phyloP scores from a whole-genome alignment of 2,329 filamentous ascomycete species.

The Pochonia chlamydosporia region DNA sequence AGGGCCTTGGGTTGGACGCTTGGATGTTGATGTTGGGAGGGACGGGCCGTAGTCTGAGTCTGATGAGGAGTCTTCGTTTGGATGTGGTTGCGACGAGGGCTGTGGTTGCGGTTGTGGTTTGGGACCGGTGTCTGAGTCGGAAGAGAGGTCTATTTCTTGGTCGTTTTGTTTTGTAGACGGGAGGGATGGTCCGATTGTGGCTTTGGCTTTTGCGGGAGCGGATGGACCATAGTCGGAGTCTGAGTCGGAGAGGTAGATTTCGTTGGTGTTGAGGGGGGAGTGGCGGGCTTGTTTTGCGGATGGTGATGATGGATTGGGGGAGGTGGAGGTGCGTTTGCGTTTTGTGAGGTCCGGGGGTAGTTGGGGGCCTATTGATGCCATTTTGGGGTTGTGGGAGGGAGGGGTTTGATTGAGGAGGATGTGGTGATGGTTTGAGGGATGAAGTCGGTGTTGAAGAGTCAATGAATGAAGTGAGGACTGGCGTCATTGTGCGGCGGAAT shows the following conservation, averaged over 20 bases:
- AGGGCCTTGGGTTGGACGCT: constrained; percentile 40
- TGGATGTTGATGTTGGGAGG: constrained; percentile 41
- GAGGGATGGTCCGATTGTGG: constrained; percentile 22
- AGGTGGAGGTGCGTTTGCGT: constrained; percentile 49
- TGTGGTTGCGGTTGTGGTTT: constrained; percentile 28
- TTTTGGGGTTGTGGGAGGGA: constrained; percentile 21
- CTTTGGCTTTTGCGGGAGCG: too few species aligned
- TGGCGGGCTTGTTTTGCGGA: constrained; percentile 7
- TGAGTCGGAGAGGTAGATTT: constrained; percentile 33
- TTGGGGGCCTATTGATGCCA: constrained; percentile 66
- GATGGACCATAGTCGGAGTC: constrained; percentile 23
- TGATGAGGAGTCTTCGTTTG: constrained; percentile 37
- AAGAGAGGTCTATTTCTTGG: neutral
- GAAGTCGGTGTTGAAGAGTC: neutral
- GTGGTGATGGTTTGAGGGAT: neutral
- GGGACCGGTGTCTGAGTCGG: neutral
- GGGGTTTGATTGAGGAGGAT: neutral
- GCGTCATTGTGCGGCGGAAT: too few species aligned
- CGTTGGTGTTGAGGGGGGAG: constrained; percentile 18
- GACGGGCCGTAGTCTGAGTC: constrained; percentile 50
- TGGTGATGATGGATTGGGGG: constrained; percentile 24
- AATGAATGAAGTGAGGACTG: too few species aligned
- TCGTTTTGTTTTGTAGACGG: neutral
- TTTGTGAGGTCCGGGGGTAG: constrained; percentile 63
- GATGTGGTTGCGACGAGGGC: constrained; percentile 25